Conservation (phyloP, 495 filamentous ascomycete genomes). For the Xylaria grammica region DNA sequence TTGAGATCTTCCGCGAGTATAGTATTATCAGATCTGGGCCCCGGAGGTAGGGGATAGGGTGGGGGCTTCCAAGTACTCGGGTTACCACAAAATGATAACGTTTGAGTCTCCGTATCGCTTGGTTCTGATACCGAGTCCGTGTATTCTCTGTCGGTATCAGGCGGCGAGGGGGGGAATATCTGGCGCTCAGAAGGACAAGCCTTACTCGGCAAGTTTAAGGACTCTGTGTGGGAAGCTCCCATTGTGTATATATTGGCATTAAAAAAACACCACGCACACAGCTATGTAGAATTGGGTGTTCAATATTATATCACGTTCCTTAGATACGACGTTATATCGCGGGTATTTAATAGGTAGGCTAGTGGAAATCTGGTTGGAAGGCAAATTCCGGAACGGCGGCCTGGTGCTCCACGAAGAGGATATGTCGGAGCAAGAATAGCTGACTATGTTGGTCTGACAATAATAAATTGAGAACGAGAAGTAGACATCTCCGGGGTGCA, state of each 20-base stretch:
- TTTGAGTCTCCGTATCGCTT: conserved; percentile 9
- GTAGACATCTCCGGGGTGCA: conserved; percentile 12
- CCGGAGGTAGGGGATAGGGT: conserved; percentile 71
- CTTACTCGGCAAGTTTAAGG: neutral
- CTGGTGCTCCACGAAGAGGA: neutral
- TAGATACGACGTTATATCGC: neutral
- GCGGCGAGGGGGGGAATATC: conserved; percentile 18
- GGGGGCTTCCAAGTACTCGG: conserved; percentile 16
- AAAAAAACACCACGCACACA: neutral
- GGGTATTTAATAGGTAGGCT: neutral
- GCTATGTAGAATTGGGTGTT: neutral
- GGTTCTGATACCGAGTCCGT: conserved; percentile 7
- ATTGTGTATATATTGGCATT: neutral
- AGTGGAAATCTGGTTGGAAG: neutral
- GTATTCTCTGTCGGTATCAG: conserved; percentile 19
- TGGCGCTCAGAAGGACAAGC: neutral
- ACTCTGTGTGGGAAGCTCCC: neutral
- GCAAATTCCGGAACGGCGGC: neutral
- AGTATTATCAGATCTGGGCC: conserved; percentile 61
- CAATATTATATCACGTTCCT: neutral
- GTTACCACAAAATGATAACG: neutral
- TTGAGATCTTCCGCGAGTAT: conserved; percentile 77
- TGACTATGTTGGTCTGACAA: neutral
- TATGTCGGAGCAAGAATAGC: neutral
- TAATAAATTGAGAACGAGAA: neutral